A percentile compares a stretch with the other conserved stretches of the same genome.
Evolutionary conservation across 805 yeast genomes (phyloP).

Genomic region (Spencermartinsiella europaea): DNA sequence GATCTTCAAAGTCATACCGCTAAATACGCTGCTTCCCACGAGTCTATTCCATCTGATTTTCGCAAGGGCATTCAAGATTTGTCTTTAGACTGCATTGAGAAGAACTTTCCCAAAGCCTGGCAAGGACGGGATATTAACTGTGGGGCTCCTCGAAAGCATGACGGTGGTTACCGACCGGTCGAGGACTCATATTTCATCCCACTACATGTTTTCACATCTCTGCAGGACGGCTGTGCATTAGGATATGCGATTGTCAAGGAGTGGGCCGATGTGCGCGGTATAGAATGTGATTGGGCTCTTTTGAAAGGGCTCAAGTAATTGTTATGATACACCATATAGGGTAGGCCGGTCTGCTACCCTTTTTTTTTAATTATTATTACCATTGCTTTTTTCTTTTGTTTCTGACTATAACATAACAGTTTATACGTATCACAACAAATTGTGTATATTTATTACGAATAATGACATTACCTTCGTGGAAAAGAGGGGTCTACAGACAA

Average conservation of each 20-base stretch:
- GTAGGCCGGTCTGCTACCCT: neutral
- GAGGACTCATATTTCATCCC: constrained; percentile 34
- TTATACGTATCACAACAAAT: neutral
- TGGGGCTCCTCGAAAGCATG: constrained; percentile 19
- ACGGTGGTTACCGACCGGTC: constrained; percentile 30
- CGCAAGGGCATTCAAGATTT: constrained; percentile 25
- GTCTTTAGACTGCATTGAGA: constrained; percentile 17
- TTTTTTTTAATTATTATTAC: neutral
- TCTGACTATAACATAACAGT: too few species aligned
- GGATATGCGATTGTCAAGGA: constrained; percentile 32
- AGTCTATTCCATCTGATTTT: constrained; percentile 26
- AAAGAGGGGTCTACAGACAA: neutral
- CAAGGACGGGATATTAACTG: constrained; percentile 11
- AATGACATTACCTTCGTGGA: neutral
- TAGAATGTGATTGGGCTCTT: constrained; percentile 29
- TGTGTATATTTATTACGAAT: neutral
- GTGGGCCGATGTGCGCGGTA: constrained; percentile 32
- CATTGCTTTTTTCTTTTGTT: constrained; percentile 1
- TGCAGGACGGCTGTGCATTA: constrained; percentile 39
- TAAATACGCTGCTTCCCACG: constrained; percentile 14
- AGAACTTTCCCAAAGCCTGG: constrained; percentile 22
- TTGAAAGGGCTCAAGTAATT: constrained; percentile 14
- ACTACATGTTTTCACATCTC: constrained; percentile 32
- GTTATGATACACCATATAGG: neutral
- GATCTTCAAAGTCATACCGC: constrained; percentile 6